Conservation (phyloP, 2,329 filamentous ascomycete species). For the Fulvia fulva region DNA sequence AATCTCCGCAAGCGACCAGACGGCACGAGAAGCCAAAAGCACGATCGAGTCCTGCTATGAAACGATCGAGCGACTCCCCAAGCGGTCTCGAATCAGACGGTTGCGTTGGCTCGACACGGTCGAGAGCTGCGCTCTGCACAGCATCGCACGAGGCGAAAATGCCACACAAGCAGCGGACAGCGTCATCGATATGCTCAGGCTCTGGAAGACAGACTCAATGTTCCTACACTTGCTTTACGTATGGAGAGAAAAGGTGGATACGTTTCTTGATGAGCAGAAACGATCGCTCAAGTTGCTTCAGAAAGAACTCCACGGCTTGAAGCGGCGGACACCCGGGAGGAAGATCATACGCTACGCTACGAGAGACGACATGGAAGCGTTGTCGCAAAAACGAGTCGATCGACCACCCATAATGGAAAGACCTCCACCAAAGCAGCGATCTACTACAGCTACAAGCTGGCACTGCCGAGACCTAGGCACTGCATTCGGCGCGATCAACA, state of each 20-base stretch:
- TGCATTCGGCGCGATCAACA: not conserved
- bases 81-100: not conserved
- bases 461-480: not conserved
- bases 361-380: not conserved
- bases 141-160: not conserved
- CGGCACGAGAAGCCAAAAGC: not conserved
- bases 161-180: not conserved
- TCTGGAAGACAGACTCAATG: not conserved
- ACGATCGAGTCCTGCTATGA: not conserved
- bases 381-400: not conserved
- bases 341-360: not conserved
- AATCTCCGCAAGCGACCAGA: not conserved
- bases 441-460: not conserved
- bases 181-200: not conserved
- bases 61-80: not conserved
- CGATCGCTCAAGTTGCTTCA: not conserved
- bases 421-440: not conserved
- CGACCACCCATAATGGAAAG: not conserved
- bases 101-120: not conserved
- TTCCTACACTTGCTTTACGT: not conserved
- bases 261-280: not conserved
- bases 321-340: not conserved
- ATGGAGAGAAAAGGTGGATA: not conserved
- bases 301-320: not conserved
- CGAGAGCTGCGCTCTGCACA: not conserved